Conservation (phyloP, 2,329 filamentous ascomycete genomes). For the Exophiala bonariae region DNA sequence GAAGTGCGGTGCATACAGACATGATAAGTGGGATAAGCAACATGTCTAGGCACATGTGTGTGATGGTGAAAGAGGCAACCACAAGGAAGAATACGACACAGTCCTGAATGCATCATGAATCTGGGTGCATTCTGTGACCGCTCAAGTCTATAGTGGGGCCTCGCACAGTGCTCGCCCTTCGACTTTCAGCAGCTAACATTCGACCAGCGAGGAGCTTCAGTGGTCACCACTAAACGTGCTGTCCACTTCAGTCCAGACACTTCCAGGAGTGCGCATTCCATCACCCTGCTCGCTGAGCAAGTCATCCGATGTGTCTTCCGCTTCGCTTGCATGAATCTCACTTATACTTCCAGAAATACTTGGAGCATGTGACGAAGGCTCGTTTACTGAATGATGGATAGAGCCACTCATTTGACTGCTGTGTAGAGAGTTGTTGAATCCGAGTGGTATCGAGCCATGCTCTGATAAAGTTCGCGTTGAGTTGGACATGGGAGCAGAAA, state of each 20-base stretch:
- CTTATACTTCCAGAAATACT: slow-evolving; percentile 24
- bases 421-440: neutral
- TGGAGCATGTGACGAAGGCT: slow-evolving; percentile 19
- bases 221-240: slow-evolving; percentile 32
- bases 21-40: too few species aligned
- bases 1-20: too few species aligned
- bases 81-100: too few species aligned
- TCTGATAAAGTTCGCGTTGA: slow-evolving; percentile 36
- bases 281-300: slow-evolving; percentile 31
- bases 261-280: slow-evolving; percentile 32
- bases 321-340: slow-evolving; percentile 25
- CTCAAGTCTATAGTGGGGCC: too few species aligned
- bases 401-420: neutral
- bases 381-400: slow-evolving; percentile 14
- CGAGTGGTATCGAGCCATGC: slow-evolving; percentile 22
- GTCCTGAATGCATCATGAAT: too few species aligned
- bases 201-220: neutral
- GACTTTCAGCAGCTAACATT: too few species aligned
- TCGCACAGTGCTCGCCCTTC: too few species aligned
- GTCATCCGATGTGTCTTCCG: slow-evolving; percentile 30
- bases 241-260: slow-evolving; percentile 34
- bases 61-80: too few species aligned
- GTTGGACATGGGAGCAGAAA: slow-evolving; percentile 26
- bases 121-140: too few species aligned
- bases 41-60: too few species aligned